phyloP scores from a whole-genome alignment of 2,329 filamentous ascomycete species.

The Gliomastix tumulicola region DNA sequence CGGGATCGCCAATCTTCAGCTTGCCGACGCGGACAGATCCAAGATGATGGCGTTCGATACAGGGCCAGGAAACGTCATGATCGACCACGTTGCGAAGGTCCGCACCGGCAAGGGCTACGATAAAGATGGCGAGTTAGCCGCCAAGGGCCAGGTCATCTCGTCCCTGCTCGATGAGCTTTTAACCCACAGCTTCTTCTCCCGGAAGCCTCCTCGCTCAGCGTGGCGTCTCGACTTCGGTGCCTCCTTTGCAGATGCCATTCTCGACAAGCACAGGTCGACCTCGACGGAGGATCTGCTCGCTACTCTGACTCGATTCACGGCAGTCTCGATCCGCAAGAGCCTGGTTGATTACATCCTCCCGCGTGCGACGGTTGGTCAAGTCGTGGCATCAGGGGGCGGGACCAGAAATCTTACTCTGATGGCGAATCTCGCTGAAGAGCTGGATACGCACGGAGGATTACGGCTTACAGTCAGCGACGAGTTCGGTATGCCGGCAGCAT shows the following conservation, averaged over 20 bases:
- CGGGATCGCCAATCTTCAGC: slow-evolving; percentile 20
- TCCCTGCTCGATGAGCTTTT: slow-evolving; percentile 12
- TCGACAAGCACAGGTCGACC: not conserved
- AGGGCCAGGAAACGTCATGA: slow-evolving; percentile 18
- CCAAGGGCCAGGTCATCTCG: slow-evolving; percentile 11
- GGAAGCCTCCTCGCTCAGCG: slow-evolving; percentile 17
- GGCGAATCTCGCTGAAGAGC: slow-evolving; percentile 7
- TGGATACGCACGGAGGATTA: slow-evolving; percentile 9
- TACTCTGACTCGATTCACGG: not conserved
- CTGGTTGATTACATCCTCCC: slow-evolving; percentile 16
- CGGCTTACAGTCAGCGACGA: slow-evolving; percentile 14
- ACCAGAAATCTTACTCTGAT: slow-evolving; percentile 15
- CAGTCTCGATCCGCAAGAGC: slow-evolving; percentile 9
- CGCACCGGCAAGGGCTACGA: slow-evolving; percentile 14
- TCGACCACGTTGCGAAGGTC: slow-evolving; percentile 17
- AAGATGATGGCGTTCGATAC: slow-evolving; percentile 23
- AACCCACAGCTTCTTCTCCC: slow-evolving; percentile 14
- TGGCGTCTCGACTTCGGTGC: slow-evolving; percentile 19
- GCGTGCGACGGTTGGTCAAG: slow-evolving; percentile 1
- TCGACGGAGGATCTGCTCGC: not conserved
- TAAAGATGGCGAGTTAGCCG: slow-evolving; percentile 16
- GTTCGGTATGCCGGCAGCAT: slow-evolving; percentile 16
- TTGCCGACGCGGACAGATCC: slow-evolving; percentile 15
- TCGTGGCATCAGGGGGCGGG: slow-evolving; percentile 19
- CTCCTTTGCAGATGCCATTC: slow-evolving; percentile 12